These are phyloP conservation scores for Chaetomium globosum DNA, from an alignment of 2,329 filamentous ascomycete species.

Conservation along the genomic window DNA sequence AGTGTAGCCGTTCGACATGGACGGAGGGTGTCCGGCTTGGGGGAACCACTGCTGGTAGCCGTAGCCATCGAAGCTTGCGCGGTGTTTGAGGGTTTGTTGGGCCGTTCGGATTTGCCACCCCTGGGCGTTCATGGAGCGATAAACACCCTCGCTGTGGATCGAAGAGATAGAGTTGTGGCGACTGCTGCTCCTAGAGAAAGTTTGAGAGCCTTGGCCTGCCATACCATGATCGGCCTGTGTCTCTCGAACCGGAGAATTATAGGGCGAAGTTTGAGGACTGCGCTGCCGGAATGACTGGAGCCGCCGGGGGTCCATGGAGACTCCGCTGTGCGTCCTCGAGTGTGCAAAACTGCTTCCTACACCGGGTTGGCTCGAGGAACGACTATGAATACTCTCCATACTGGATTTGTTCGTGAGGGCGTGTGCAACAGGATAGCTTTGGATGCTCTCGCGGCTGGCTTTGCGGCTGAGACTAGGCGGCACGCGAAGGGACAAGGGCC, in stretches of 20 bases:
- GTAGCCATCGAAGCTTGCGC: conserved; percentile 42
- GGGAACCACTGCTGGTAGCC: conserved; percentile 31
- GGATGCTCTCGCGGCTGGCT: conserved; percentile 41
- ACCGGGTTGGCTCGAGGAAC: conserved; percentile 31
- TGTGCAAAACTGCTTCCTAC: conserved; percentile 22
- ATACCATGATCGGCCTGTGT: conserved; percentile 36
- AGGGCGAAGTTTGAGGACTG: conserved; percentile 23
- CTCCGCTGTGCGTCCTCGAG: conserved; percentile 27
- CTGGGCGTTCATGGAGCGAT: conserved; percentile 29
- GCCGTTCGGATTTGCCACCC: conserved; percentile 31
- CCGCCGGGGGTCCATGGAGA: conserved; percentile 36
- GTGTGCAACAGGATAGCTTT: conserved; percentile 33
- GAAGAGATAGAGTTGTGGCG: conserved; percentile 43
- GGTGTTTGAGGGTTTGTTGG: conserved; percentile 39
- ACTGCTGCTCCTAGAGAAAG: conserved; percentile 38
- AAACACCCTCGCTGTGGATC: conserved; percentile 34
- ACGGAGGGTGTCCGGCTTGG: conserved; percentile 33
- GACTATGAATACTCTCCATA: conserved; percentile 39
- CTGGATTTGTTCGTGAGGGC: conserved; percentile 38
- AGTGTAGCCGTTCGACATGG: conserved; percentile 38
- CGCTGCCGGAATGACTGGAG: conserved; percentile 36
- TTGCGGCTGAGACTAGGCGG: conserved; percentile 40
- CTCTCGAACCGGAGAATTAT: conserved; percentile 39
- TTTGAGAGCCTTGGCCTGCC: conserved; percentile 34
- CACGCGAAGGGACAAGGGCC: conserved; percentile 42